These are phyloP conservation scores for Populus pruinosa DNA, from an alignment of 345 rosid species.

Conservation along the genomic window DNA sequence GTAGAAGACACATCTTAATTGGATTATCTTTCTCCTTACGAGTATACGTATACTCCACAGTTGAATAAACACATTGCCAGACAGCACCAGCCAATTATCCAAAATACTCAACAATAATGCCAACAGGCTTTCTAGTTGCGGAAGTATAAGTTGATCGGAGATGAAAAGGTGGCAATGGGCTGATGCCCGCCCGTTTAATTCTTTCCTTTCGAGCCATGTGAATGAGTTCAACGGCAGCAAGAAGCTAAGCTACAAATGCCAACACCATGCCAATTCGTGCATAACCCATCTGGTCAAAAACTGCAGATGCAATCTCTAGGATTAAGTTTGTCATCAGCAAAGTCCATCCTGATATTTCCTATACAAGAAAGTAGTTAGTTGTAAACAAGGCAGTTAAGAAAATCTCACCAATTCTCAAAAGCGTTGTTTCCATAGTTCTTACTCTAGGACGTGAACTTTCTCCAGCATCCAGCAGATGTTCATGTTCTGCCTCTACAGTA, in stretches of 20 bases:
- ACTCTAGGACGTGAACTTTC: background rate
- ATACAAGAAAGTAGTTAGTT: too few relatives aligned
- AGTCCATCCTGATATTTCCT: background rate
- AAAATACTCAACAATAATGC: background rate
- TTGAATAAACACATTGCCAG: too few relatives aligned
- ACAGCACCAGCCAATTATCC: background rate
- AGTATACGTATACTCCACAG: too few relatives aligned
- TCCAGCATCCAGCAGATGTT: too few relatives aligned
- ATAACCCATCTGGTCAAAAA: conserved; percentile 1
- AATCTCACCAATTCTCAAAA: too few relatives aligned
- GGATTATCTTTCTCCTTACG: background rate
- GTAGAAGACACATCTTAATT: background rate
- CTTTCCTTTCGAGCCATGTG: background rate
- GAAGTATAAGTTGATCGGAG: background rate
- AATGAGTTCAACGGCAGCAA: background rate
- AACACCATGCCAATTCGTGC: background rate
- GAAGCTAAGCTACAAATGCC: background rate
- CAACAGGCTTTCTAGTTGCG: background rate
- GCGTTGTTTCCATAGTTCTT: background rate
- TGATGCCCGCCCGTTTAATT: background rate
- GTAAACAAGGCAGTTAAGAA: too few relatives aligned
- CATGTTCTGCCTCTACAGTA: too few relatives aligned
- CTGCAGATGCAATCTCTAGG: conserved; percentile 1
- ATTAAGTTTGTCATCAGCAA: background rate
- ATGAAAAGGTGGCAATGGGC: background rate